Evolutionary conservation across 192 early-diverging fungal species (phyloP), one percentile per base, ranked within the genome.

Genomic region (Backusella sp.): DNA sequence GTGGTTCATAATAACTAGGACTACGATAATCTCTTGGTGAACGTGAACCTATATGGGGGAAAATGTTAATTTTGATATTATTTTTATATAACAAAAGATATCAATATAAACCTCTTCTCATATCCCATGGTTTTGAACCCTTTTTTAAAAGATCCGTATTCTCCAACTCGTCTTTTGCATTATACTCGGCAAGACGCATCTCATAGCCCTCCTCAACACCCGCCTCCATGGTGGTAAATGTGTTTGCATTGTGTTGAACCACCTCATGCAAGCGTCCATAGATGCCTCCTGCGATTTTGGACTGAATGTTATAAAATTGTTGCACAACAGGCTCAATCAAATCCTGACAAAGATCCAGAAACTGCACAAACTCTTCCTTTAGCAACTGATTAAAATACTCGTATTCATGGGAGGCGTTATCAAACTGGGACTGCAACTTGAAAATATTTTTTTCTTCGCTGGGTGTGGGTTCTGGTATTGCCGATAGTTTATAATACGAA

Each of bases 311-410:
- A 84, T 93, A 99, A 72, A 98, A 91, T 26, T 89, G 87, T 56
- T 92, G 79, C 77, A 97, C 92, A 67, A 95, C 91, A 6, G 95
- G 94, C 37, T 96, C 95, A 49, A 96, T 92, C 72, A 98, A 92
- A 53, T 87, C 78, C 30, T 86, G 79, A 39, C 88, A 80, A 73
- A 94, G 84, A 36, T 86, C 84, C 62, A 99, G 85, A 74, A 99
- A 90, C 34, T 85, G 73, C 30, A 91, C 89, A 19, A 99, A 82
- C 72, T 98, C 90, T 7, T 86, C 83, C 69, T 93, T 94, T 67
- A 97, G 77, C 67, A 91, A 71, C 35, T 91, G 89, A 84, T 97
- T 96, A 73, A 92, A 87, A 73, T 91, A 87, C 66, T 90, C 90
- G 83, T 93, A 99, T 73, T 96, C 94, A 42, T 92, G 81, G 1